These are phyloP conservation scores for Mycena sp. DNA, from an alignment of 1,284 basidiomycete genomes.

Conservation along the genomic window DNA sequence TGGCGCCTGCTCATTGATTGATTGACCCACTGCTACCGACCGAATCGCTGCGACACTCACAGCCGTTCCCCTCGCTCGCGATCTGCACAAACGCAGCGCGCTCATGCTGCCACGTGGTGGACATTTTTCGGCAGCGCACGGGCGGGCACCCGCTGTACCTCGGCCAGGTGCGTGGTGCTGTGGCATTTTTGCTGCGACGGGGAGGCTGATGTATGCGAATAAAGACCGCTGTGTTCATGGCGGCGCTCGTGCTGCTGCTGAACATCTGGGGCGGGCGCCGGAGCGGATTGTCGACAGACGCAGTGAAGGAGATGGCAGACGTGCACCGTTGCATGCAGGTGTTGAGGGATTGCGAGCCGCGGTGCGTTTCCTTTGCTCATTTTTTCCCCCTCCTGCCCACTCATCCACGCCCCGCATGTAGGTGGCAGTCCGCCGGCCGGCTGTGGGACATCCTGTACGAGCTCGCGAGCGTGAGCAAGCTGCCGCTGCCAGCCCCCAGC, in stretches of 20 bases:
- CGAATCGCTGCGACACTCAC: constrained; percentile 1
- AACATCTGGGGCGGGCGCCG: constrained; percentile 79
- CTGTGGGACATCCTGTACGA: constrained; percentile 75
- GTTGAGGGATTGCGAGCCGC: constrained; percentile 19
- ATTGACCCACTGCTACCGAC: too few relatives aligned
- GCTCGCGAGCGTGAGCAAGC: constrained; percentile 70
- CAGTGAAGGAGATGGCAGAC: constrained; percentile 68
- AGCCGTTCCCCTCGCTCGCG: constrained; percentile 41
- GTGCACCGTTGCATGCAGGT: constrained; percentile 64
- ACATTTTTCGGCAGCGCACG: constrained; percentile 27
- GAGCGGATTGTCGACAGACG: constrained; percentile 44
- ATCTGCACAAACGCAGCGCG: constrained; percentile 45
- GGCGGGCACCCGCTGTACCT: constrained; percentile 18
- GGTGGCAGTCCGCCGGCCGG: constrained; percentile 59
- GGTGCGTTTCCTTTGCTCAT: constrained; percentile 19
- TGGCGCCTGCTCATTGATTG: too few relatives aligned
- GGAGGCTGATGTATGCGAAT: neutral
- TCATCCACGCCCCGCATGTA: constrained; percentile 28
- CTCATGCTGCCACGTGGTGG: constrained; percentile 38
- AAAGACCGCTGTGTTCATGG: constrained; percentile 59
- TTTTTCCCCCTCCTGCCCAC: constrained; percentile 6
- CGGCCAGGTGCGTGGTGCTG: constrained; percentile 14
- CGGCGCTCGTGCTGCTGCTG: constrained; percentile 74
- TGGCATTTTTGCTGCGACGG: too few relatives aligned
- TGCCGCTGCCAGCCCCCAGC: constrained; percentile 61